A percentile compares a stretch with the other conserved stretches of the same genome.
These are phyloP conservation scores for Cadophora malorum DNA, from an alignment of 2,329 filamentous ascomycete species.

Conservation along the genomic window DNA sequence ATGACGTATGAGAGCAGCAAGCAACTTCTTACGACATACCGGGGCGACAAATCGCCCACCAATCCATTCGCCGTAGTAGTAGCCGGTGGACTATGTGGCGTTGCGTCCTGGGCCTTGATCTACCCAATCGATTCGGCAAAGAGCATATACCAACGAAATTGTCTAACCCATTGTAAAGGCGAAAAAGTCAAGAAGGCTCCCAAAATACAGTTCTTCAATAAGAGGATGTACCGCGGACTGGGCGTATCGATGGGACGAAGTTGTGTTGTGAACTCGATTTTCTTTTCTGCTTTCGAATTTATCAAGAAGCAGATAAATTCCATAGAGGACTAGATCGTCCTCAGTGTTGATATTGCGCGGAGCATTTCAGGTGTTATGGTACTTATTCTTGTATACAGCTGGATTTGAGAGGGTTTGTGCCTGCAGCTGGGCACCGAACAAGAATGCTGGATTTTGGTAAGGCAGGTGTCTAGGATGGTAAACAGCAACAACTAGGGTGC, in stretches of 20 bases:
- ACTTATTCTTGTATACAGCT: conserved; percentile 20
- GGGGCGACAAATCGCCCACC: conserved; percentile 73
- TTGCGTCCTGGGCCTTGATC: conserved; percentile 76
- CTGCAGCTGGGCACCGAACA: conserved; percentile 2
- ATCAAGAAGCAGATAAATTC: conserved; percentile 67
- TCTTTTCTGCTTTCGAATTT: conserved; percentile 88
- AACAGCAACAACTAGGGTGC: not conserved
- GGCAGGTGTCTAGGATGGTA: not conserved
- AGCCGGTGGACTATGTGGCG: conserved; percentile 80
- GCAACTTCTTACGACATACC: conserved; percentile 78
- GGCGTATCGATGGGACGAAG: conserved; percentile 84
- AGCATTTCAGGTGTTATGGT: conserved; percentile 20
- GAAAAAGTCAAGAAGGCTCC: conserved; percentile 67
- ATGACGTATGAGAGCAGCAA: conserved; percentile 89
- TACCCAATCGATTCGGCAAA: conserved; percentile 80
- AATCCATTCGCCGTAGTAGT: conserved; percentile 80
- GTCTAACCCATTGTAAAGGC: conserved; percentile 72
- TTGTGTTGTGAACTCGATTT: conserved; percentile 84
- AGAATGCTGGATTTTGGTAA: not conserved
- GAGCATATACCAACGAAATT: conserved; percentile 84
- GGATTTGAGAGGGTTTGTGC: not conserved
- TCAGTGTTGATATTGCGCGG: not conserved
- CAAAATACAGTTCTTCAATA: conserved; percentile 79
- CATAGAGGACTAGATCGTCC: conserved; percentile 39
- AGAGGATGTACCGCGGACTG: conserved; percentile 81